Evolutionary conservation across 768 basidiomycete genomes (phyloP), one percentile per base, ranked within the genome.

Genomic region (Phaeolepiota aurea): DNA sequence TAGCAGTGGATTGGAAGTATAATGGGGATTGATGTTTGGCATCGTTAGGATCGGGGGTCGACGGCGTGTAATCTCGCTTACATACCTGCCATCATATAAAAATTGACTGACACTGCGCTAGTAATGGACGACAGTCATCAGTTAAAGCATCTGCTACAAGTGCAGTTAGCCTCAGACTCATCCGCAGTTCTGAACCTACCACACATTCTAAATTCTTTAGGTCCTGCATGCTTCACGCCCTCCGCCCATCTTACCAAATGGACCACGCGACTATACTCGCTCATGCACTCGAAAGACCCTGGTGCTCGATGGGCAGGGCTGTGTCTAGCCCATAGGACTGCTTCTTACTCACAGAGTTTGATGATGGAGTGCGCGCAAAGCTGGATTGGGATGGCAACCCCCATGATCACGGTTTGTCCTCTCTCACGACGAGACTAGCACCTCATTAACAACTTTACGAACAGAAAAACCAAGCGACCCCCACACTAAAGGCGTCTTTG

Each of bases 301-400:
- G 80, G 75, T 31, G 77, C 76, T 39, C 74, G 83, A 43, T 91
- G 88, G 88, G 79, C 82, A 15, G 88, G 85, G 5, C 64, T 89
- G 22, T 84, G 77, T 49, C 58, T 90, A 35, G 87, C 88, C 1
- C 64, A 79, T 48, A 77, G 76, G 48, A 81, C 80, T 7, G 72
- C 81, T 1, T 47, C 66, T 16, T 55, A 76, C 30, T 86, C 82
- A 1, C 76, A 64, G 52, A 54, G 57, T 9, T 47, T 79, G 5
- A 76, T 90, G 69, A 58, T 83, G 40, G 85, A 89, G 42, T 73
- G 64, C 46, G 82, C 85, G 2, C 78, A 82, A 48, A 68, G 71
- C 38, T 91, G 89, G 89, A 58, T 88, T 28, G 71, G 69, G 39
- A 63, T 74, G 21, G 72, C 72, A 5, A 57, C 89, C 48, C 77